Evolutionary conservation across 139 green algal genomes (phyloP).

Genomic region (Coelastrella sp.): DNA sequence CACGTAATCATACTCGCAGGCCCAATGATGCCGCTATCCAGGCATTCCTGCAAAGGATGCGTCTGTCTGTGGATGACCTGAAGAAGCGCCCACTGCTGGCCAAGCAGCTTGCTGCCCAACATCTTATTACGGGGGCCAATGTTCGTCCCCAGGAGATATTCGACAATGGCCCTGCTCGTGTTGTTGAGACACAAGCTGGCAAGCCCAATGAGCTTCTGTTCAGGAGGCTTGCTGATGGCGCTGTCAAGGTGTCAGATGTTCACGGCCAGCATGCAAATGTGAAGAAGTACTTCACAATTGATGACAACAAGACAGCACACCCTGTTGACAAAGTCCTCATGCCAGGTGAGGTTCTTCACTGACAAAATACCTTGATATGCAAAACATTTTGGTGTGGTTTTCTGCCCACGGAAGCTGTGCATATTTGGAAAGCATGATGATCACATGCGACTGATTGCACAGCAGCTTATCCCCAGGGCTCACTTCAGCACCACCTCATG

Average conservation of each 20-base stretch:
- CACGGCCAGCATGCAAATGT: conserved; percentile 12
- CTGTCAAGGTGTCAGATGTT: not conserved
- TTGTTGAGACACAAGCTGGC: not conserved
- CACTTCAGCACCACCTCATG: no score
- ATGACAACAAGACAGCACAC: conserved; percentile 16
- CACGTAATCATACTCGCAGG: not conserved
- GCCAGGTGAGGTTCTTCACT: not conserved
- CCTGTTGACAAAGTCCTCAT: conserved; percentile 19
- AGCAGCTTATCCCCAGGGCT: no score
- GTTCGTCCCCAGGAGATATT: conserved; percentile 12
- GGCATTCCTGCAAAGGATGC: conserved; percentile 6
- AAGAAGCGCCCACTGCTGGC: conserved; percentile 18
- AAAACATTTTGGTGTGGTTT: not conserved
- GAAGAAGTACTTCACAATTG: not conserved
- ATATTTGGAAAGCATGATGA: no score
- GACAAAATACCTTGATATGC: not conserved
- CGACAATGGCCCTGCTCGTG: not conserved
- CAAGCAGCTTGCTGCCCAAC: conserved; percentile 6
- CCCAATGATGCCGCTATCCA: conserved; percentile 10
- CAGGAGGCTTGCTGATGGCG: not conserved
- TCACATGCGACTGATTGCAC: no score
- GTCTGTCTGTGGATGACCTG: conserved; percentile 5
- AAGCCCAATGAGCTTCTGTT: conserved; percentile 15
- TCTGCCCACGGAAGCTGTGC: not conserved
- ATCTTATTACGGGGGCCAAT: conserved; percentile 1